Base-by-base conservation (phyloP, 2,329 filamentous ascomycete genomes). In the Pestalotiopsis fici region DNA sequence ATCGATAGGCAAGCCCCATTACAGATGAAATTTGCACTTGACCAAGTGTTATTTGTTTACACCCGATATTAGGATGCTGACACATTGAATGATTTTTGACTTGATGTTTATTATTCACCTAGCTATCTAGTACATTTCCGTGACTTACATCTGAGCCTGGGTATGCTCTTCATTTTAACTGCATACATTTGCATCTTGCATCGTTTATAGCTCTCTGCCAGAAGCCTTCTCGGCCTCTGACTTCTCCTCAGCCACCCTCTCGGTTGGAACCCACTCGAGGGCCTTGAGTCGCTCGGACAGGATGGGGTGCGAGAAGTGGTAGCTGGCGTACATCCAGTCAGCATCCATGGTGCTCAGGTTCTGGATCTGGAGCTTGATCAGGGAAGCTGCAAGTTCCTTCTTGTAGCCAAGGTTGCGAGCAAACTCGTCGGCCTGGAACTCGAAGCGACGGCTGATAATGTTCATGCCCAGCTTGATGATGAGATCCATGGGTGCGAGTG, bases 281-380 rank as follows among this genome's bases (percentile, higher is more conserved):
- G 95, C 96, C 80, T 93, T 93, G 75, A 99, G 86, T 75, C 96
- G 90, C 87, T 99, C 97, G 1, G 95, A 93, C 72, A 99, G 85
- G 72, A 98, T 98, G 1, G 96, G 96, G 82, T 99, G 96, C 27
- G 95, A 98, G 86, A 97, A 98, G 83, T 99, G 95, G 86, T 98
- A 99, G 82, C 92, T 97, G 65, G 96, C 96, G 81, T 97, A 99
- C 88, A 98, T 90, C 92, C 93, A 97, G 82, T 99, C 97, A 31
- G 96, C 96, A 75, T 99, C 96, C 95, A 99, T 98, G 69, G 93
- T 97, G 81, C 94, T 97, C 73, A 99, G 87, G 78, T 99, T 99
- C 85, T 98, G 95, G 76, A 98, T 94, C 83, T 99, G 97, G 64
- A 99, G 92, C 85, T 98, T 98, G 83, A 99, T 94, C 70, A 99